Percentiles rank a stretch among this genome's conserved stretches.
phyloP scores from a whole-genome alignment of 2,329 filamentous ascomycete species.

The Fusarium miscanthi region DNA sequence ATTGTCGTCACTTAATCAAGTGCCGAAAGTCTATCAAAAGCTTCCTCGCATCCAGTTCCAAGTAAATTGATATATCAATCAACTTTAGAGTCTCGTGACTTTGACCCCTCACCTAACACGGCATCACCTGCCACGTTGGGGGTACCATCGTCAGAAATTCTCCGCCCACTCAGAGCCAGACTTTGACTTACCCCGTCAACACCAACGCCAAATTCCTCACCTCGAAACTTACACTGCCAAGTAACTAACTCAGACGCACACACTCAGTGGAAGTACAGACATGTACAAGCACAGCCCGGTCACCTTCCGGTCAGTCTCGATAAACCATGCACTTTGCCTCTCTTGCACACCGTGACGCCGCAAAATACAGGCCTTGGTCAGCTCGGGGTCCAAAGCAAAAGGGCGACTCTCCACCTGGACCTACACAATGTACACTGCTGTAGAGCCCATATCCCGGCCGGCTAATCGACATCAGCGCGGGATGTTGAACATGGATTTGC shows the following conservation, averaged over 20 bases:
- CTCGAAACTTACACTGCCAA: constrained; percentile 12
- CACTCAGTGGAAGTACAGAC: neutral
- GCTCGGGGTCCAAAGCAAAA: constrained; percentile 1
- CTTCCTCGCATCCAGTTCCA: neutral
- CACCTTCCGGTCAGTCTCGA: constrained; percentile 10
- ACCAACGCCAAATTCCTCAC: constrained; percentile 8
- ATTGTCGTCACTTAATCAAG: neutral
- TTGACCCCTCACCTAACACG: neutral
- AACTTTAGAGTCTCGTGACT: constrained; percentile 5
- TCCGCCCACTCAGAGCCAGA: constrained; percentile 16
- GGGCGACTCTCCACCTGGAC: constrained; percentile 13
- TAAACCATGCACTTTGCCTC: constrained; percentile 34
- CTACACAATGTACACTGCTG: neutral
- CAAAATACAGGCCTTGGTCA: constrained; percentile 9
- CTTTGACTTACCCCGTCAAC: constrained; percentile 16
- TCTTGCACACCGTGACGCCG: neutral
- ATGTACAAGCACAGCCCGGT: constrained; percentile 3
- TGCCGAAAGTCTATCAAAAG: neutral
- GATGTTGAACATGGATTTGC: constrained; percentile 22
- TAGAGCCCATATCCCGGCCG: constrained; percentile 8
- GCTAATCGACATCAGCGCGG: constrained; percentile 20
- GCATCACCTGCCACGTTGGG: constrained; percentile 38
- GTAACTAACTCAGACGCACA: constrained; percentile 8
- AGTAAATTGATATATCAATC: neutral
- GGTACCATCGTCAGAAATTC: constrained; percentile 24